Evolutionary conservation across 2,329 filamentous ascomycete species (phyloP).

Genomic region (Pochonia chlamydosporia): DNA sequence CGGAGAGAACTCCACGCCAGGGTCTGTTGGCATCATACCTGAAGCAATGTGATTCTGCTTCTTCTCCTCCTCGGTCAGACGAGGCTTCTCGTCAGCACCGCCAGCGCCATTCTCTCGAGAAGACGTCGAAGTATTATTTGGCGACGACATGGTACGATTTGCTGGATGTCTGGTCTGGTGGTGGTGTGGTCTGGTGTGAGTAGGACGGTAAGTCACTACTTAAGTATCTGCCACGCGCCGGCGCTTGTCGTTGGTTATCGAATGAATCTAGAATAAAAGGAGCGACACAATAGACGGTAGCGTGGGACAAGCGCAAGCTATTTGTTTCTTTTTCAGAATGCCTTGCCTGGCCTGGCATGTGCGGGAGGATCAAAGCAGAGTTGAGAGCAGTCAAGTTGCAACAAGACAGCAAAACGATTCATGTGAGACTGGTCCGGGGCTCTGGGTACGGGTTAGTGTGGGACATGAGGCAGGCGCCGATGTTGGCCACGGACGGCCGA

Average conservation of each 20-base stretch:
- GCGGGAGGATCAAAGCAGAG: background rate
- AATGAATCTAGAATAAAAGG: background rate
- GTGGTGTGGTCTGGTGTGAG: background rate
- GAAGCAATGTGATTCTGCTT: slow-evolving; percentile 51
- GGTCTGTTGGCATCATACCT: slow-evolving; percentile 27
- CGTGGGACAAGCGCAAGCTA: background rate
- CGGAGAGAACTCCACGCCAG: background rate
- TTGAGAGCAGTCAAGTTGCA: background rate
- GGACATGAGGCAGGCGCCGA: too few relatives aligned
- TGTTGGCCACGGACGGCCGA: too few relatives aligned
- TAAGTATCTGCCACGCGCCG: background rate
- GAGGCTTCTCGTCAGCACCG: slow-evolving; percentile 40
- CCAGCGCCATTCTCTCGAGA: slow-evolving; percentile 13
- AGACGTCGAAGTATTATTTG: slow-evolving; percentile 12
- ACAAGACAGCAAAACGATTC: background rate
- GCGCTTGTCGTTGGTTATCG: background rate
- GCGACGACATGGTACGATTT: slow-evolving; percentile 12
- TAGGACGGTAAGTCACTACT: background rate
- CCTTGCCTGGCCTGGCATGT: too few relatives aligned
- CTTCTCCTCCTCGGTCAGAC: slow-evolving; percentile 48
- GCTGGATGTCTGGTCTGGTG: background rate
- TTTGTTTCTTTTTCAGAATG: background rate
- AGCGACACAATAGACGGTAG: background rate
- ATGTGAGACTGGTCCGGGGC: background rate
- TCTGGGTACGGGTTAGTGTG: too few relatives aligned